Percentiles rank a stretch among this genome's conserved stretches.
Evolutionary conservation across 2,329 filamentous ascomycete species (phyloP).

Genomic region (Gnomoniopsis sp.): DNA sequence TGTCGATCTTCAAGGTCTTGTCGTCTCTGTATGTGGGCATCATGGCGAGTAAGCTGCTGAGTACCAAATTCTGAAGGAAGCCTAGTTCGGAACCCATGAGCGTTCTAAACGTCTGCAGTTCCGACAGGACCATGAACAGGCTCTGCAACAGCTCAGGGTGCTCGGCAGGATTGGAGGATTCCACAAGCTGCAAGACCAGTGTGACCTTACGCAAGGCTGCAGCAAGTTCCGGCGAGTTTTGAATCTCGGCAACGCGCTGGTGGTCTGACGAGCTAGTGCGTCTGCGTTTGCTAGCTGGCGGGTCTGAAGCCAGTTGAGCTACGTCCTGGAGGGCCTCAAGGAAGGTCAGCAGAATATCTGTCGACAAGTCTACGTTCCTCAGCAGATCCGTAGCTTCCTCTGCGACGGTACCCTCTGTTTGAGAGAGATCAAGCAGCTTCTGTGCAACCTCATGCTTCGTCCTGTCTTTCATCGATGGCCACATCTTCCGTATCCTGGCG

Average conservation of each 20-base stretch:
- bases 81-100: conserved; percentile 82
- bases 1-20: conserved; percentile 64
- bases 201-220: conserved; percentile 73
- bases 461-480: conserved; percentile 67
- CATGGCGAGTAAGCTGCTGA: conserved; percentile 79
- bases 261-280: conserved; percentile 72
- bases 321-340: conserved; percentile 71
- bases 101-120: conserved; percentile 79
- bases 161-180: conserved; percentile 70
- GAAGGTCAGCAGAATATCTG: conserved; percentile 68
- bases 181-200: conserved; percentile 83
- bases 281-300: conserved; percentile 73
- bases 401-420: conserved; percentile 38
- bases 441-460: conserved; percentile 57
- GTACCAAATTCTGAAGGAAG: conserved; percentile 81
- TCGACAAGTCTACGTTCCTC: conserved; percentile 68
- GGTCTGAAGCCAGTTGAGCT: conserved; percentile 68
- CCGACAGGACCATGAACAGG: conserved; percentile 80
- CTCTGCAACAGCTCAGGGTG: conserved; percentile 74
- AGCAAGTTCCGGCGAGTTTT: conserved; percentile 63
- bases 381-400: conserved; percentile 69
- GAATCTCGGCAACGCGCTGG: conserved; percentile 54
- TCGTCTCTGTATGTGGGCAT: conserved; percentile 70
- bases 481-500: conserved; percentile 65
- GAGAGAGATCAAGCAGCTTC: conserved; percentile 59